A percentile compares a stretch with the other conserved stretches of the same genome.
Conservation (phyloP, 2,329 filamentous ascomycete genomes). For the Corniculantispora saksenae region DNA sequence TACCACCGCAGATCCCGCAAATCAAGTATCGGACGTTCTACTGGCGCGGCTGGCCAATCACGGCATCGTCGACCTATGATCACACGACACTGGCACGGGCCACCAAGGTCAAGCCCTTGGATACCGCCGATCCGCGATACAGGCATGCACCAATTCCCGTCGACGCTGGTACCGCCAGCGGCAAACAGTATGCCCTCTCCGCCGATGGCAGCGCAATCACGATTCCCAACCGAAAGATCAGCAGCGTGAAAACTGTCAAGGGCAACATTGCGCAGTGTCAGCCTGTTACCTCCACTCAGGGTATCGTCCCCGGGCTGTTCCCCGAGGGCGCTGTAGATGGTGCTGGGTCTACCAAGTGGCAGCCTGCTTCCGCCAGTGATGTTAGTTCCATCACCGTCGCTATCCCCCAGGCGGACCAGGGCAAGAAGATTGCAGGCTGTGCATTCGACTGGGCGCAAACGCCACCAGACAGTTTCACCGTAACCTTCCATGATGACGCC, state of each 20-base stretch:
- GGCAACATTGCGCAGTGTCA: conserved; percentile 68
- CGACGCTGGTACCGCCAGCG: conserved; percentile 48
- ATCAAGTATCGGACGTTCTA: conserved; percentile 40
- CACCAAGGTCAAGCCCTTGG: conserved; percentile 40
- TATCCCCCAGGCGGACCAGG: conserved; percentile 18
- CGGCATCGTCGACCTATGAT: conserved; percentile 28
- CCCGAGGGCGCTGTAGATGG: conserved; percentile 45
- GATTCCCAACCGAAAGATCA: conserved; percentile 60
- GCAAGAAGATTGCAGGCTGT: conserved; percentile 21
- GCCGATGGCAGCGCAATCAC: conserved; percentile 49
- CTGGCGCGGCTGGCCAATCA: conserved; percentile 31
- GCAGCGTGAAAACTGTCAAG: conserved; percentile 51
- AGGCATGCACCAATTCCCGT: conserved; percentile 58
- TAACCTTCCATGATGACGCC: conserved; percentile 25
- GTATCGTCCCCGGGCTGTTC: conserved; percentile 65
- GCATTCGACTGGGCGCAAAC: conserved; percentile 26
- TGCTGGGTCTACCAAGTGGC: conserved; percentile 27
- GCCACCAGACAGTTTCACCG: conserved; percentile 26
- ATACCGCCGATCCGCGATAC: conserved; percentile 57
- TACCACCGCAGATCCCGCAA: conserved; percentile 56
- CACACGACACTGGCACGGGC: conserved; percentile 29
- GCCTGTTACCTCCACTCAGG: conserved; percentile 48
- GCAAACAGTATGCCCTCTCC: conserved; percentile 44
- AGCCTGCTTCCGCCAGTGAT: conserved; percentile 22
- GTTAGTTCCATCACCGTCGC: conserved; percentile 23